Conservation (phyloP, 2,329 filamentous ascomycete genomes). For the Verruconis gallopava region DNA sequence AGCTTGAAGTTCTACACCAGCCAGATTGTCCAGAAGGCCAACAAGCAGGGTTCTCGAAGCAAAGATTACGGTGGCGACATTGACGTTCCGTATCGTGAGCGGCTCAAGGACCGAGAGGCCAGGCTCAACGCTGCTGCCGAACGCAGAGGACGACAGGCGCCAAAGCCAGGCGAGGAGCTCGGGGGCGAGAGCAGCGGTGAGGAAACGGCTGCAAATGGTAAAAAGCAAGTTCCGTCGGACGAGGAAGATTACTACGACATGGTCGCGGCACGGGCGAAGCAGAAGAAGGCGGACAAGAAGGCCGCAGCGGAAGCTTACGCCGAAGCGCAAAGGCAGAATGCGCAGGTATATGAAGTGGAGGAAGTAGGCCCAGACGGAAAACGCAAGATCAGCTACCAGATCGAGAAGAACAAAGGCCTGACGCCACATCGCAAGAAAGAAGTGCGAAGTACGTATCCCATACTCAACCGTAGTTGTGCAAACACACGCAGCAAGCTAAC, state of each 20-base stretch:
- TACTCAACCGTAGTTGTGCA: no score
- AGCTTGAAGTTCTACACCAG: constrained; percentile 95
- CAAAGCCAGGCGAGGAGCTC: constrained; percentile 48
- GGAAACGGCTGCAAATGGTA: constrained; percentile 25
- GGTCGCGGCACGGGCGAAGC: constrained; percentile 53
- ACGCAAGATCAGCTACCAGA: constrained; percentile 82
- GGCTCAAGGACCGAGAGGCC: constrained; percentile 71
- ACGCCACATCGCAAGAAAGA: constrained; percentile 87
- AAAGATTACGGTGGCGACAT: constrained; percentile 65
- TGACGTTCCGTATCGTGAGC: constrained; percentile 80
- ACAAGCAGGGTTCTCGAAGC: constrained; percentile 63
- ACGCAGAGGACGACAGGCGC: constrained; percentile 56
- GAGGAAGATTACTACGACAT: constrained; percentile 81
- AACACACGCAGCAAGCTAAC: no score
- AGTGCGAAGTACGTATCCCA: constrained; percentile 81
- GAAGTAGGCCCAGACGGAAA: constrained; percentile 72
- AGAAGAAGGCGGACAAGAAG: constrained; percentile 63
- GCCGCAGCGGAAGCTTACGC: constrained; percentile 47
- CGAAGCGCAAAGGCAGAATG: constrained; percentile 42
- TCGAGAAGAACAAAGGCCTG: constrained; percentile 95
- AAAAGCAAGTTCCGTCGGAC: constrained; percentile 26
- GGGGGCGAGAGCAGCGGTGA: constrained; percentile 59
- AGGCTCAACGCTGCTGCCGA: constrained; percentile 83
- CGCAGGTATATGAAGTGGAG: constrained; percentile 52
- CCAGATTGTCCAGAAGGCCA: constrained; percentile 89